Conservation (phyloP, 495 filamentous ascomycete species). For the Lichenothelia convexa region DNA sequence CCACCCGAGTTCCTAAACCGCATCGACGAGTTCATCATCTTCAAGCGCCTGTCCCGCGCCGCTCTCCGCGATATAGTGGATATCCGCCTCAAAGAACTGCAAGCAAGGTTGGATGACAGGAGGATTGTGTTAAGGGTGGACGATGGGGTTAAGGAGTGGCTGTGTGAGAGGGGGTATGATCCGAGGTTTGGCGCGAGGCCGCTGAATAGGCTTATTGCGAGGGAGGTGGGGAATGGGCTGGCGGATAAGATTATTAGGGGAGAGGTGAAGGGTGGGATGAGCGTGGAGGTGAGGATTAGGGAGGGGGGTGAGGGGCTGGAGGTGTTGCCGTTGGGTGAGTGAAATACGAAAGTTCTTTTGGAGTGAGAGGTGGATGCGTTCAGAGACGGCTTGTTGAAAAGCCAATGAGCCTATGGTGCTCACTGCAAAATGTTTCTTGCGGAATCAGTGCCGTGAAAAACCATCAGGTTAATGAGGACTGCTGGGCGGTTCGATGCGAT, state of each 20-base stretch:
- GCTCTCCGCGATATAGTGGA: slow-evolving; percentile 87
- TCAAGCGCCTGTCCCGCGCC: slow-evolving; percentile 58
- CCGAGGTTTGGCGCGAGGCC: slow-evolving; percentile 84
- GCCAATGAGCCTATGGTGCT: too few relatives aligned
- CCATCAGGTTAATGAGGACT: too few relatives aligned
- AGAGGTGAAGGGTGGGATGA: slow-evolving; percentile 55
- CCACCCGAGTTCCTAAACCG: slow-evolving; percentile 92
- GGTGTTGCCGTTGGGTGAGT: too few relatives aligned
- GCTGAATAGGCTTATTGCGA: slow-evolving; percentile 76
- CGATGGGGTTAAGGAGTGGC: slow-evolving; percentile 59
- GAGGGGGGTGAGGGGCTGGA: too few relatives aligned
- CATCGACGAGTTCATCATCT: slow-evolving; percentile 92
- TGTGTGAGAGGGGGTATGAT: slow-evolving; percentile 77
- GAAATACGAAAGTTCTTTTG: too few relatives aligned
- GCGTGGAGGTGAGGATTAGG: slow-evolving; percentile 47
- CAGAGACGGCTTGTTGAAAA: too few relatives aligned
- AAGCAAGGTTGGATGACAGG: slow-evolving; percentile 65
- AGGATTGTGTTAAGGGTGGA: slow-evolving; percentile 60
- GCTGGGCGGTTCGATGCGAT: too few relatives aligned
- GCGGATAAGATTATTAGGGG: slow-evolving; percentile 87
- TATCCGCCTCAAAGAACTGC: slow-evolving; percentile 72
- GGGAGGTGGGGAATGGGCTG: slow-evolving; percentile 69
- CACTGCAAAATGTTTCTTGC: too few relatives aligned
- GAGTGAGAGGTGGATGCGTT: too few relatives aligned
- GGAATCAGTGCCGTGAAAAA: too few relatives aligned